Conservation (phyloP, 129 eudicot genomes). For the Apium graveolens region DNA sequence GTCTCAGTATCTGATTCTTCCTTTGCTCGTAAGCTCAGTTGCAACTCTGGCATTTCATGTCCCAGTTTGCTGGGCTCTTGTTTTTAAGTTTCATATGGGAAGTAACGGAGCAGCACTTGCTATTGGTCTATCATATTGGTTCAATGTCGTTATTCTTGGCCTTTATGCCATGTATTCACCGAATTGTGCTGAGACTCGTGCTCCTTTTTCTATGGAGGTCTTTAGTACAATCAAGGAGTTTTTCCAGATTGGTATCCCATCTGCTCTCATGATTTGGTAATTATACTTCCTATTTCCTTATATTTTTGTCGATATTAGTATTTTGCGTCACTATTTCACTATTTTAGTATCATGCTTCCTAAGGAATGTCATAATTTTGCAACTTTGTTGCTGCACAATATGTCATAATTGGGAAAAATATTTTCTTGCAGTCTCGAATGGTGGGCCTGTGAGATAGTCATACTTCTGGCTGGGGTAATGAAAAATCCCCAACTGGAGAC, state of each 20-base stretch:
- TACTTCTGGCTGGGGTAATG: not conserved
- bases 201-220: not conserved
- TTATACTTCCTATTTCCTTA: too few species aligned
- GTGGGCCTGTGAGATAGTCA: too few species aligned
- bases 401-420: not conserved
- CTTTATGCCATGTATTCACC: conserved; percentile 12
- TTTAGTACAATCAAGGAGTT: not conserved
- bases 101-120: conserved; percentile 34
- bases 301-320: not conserved
- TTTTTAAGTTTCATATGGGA: conserved; percentile 25
- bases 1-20: conserved; percentile 24
- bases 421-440: too few species aligned
- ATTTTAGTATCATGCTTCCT: too few species aligned
- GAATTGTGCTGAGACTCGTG: not conserved
- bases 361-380: too few species aligned
- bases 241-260: not conserved
- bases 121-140: conserved; percentile 23
- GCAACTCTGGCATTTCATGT: conserved; percentile 23
- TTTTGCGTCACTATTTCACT: not conserved
- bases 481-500: conserved; percentile 3
- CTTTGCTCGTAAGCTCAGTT: conserved; percentile 26
- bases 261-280: not conserved
- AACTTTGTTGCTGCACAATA: too few species aligned
- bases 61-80: conserved; percentile 28
- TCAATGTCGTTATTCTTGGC: conserved; percentile 20